A percentile compares a stretch with the other conserved stretches of the same genome.
phyloP scores from a whole-genome alignment of 129 eudicot species.

The Chrysanthemum lavandulifolium region DNA sequence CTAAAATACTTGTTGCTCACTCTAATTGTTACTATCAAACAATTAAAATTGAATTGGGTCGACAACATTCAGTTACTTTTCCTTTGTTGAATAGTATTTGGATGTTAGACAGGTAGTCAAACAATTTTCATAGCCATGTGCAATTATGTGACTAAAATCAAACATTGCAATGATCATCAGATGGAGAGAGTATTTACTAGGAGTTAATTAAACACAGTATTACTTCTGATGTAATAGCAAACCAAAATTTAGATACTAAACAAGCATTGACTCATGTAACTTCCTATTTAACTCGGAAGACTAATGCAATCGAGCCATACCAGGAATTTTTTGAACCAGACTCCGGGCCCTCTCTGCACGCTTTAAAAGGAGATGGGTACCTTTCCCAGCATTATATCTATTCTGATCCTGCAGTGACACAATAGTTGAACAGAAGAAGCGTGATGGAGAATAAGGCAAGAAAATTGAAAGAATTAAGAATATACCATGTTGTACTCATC shows the following conservation, averaged over 20 bases:
- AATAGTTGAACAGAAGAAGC: slow-evolving; percentile 10
- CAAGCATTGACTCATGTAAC: background rate
- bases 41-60: no score
- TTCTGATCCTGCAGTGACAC: slow-evolving; percentile 55
- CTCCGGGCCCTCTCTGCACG: slow-evolving; percentile 85
- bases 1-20: no score
- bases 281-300: background rate
- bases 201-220: background rate
- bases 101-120: no score
- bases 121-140: no score
- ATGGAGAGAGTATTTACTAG: background rate
- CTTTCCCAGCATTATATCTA: slow-evolving; percentile 82
- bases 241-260: background rate
- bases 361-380: slow-evolving; percentile 66
- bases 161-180: no score
- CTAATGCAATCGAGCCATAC: slow-evolving; percentile 30
- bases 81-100: no score
- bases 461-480: background rate
- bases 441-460: background rate
- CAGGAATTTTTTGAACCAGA: slow-evolving; percentile 69
- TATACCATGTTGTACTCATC: slow-evolving; percentile 82
- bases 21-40: no score
- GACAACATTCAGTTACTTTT: no score
- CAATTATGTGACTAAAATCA: no score
- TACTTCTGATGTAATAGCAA: background rate